Base-by-base conservation (phyloP, 2,329 filamentous ascomycete species). In the Talaromyces atroroseus region DNA sequence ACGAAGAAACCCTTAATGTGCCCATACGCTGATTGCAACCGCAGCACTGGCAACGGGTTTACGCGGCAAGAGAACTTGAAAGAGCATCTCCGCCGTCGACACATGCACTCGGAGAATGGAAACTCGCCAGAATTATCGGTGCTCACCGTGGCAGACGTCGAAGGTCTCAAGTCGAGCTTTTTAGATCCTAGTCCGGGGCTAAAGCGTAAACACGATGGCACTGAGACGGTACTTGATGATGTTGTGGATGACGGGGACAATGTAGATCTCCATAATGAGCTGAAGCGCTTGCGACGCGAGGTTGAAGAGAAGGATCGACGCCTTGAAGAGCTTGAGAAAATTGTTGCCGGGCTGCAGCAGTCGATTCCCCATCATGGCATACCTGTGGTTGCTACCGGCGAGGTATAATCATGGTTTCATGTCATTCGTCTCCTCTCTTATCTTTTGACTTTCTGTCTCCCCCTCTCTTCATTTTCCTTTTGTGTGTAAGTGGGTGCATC, bases 21-120 rank as follows among this genome's bases (percentile, higher is more conserved):
- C 66, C 91, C 91, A 0, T 88, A 92, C 66, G 73, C 79, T 38
- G 90, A 90, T 68, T 97, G 92, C 80, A 96, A 96, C 71, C 87
- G 92, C 38, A 89, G 91, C 66, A 86, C 84, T 0, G 92, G 90
- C 60, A 89, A 90, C 66, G 91, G 91, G 21, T 97, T 97, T 71
- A 95, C 92, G 8, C 85, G 92, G 50, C 89, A 92, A 67, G 92
- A 97, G 74, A 97, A 97, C 65, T 79, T 96, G 3, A 91, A 92
- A 68, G 92, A 97, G 74, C 92, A 97, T 73, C 78, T 96, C 18
- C 88, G 92, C 20, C 86, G 92, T 24, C 89, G 95, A n/a, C 92
- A 97, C 69, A 87, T 82, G 44, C 78, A 80, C 56, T 67, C 61
- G 1, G 72, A 73, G 32, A 71, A 69, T 42, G 68, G 65, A 2